phyloP scores from a whole-genome alignment of 257 asterid species.

The Echites panduratus region DNA sequence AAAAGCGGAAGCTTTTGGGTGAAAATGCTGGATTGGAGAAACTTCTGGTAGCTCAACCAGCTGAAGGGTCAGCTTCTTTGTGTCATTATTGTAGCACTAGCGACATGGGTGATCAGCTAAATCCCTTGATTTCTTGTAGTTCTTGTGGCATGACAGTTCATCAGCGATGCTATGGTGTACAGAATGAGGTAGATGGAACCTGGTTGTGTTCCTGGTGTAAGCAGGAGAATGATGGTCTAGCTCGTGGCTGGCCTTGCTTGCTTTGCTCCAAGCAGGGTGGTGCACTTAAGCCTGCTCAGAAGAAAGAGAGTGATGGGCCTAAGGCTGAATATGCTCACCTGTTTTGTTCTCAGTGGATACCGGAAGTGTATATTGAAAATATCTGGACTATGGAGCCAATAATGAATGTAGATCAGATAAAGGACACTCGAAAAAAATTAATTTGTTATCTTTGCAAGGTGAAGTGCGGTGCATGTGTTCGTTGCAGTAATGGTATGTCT shows the following conservation, averaged over 20 bases:
- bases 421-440: slow-evolving; percentile 65
- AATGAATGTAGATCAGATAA: slow-evolving; percentile 57
- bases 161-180: slow-evolving; percentile 94
- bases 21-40: slow-evolving; percentile 90
- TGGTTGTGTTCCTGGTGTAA: slow-evolving; percentile 97
- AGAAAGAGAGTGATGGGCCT: slow-evolving; percentile 32
- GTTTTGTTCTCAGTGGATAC: slow-evolving; percentile 95
- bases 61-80: slow-evolving; percentile 56
- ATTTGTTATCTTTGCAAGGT: slow-evolving; percentile 90
- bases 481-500: slow-evolving; percentile 97
- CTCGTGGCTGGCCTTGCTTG: slow-evolving; percentile 52
- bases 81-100: slow-evolving; percentile 88
- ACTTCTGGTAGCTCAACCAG: slow-evolving; percentile 72
- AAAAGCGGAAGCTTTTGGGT: slow-evolving; percentile 85
- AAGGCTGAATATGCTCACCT: slow-evolving; percentile 64
- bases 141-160: slow-evolving; percentile 81
- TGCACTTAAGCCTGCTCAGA: slow-evolving; percentile 73
- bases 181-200: slow-evolving; percentile 59
- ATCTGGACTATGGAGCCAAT: slow-evolving; percentile 84
- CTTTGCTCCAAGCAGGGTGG: slow-evolving; percentile 89
- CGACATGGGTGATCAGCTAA: slow-evolving; percentile 55
- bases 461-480: slow-evolving; percentile 89
- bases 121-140: slow-evolving; percentile 61
- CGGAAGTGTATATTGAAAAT: slow-evolving; percentile 83
- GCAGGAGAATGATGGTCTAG: slow-evolving; percentile 34